A percentile compares a stretch with the other conserved stretches of the same genome.
These are phyloP conservation scores for Cyberlindnera amylophila DNA, from an alignment of 805 yeast species.

Conservation along the genomic window DNA sequence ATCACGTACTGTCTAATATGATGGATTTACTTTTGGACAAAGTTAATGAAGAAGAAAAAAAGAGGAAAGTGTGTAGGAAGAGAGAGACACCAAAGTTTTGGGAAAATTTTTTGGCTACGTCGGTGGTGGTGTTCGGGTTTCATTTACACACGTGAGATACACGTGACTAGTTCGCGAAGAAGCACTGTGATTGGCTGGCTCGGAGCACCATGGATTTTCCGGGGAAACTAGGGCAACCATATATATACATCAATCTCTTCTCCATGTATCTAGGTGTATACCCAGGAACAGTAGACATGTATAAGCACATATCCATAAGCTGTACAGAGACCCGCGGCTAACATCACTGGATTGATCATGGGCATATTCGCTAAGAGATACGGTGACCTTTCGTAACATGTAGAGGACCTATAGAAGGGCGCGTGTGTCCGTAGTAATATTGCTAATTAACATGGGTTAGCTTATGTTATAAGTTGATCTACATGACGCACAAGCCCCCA, in stretches of 20 bases:
- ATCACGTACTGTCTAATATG: constrained; percentile 64
- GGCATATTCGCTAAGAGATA: too few relatives aligned
- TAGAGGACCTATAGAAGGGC: too few relatives aligned
- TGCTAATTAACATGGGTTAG: too few relatives aligned
- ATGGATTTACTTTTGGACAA: constrained; percentile 66
- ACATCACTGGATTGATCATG: too few relatives aligned
- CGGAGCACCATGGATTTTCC: background rate
- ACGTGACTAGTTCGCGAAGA: background rate
- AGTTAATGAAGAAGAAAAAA: constrained; percentile 36
- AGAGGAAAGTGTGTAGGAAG: background rate
- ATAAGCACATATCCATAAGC: too few relatives aligned
- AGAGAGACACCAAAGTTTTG: background rate
- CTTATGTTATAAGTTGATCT: too few relatives aligned
- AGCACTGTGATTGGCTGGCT: background rate
- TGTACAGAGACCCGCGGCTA: too few relatives aligned
- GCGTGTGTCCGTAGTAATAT: too few relatives aligned
- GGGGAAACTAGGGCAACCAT: background rate
- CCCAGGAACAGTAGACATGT: too few relatives aligned
- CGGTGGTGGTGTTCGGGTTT: background rate
- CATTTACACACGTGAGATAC: background rate
- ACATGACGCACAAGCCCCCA: too few relatives aligned
- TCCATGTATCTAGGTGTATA: too few relatives aligned
- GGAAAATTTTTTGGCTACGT: background rate
- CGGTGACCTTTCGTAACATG: too few relatives aligned
- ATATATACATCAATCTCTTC: background rate